phyloP scores from a whole-genome alignment of 257 asterid genomes.

The Nicotiana knightiana region DNA sequence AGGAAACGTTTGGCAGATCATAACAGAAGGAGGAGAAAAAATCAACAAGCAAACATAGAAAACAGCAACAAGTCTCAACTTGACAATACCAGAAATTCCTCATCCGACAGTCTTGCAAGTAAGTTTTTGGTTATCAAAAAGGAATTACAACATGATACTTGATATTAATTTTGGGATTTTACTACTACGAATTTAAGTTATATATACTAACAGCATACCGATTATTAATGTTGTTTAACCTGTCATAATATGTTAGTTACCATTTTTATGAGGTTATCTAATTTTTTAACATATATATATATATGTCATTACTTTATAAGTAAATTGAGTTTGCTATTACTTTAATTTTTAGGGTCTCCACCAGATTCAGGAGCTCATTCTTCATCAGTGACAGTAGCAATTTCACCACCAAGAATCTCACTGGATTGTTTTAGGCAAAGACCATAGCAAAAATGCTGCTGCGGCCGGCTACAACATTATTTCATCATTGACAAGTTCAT shows the following conservation, averaged over 20 bases:
- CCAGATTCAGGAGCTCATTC: conserved; percentile 75
- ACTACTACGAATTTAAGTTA: not conserved
- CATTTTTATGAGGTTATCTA: too few relatives aligned
- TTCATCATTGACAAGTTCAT: conserved; percentile 41
- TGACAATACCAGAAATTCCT: conserved; percentile 40
- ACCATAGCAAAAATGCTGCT: conserved; percentile 23
- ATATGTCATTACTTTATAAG: conserved; percentile 9
- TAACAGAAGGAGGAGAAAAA: conserved; percentile 78
- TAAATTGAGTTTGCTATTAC: not conserved
- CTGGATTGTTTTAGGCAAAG: conserved; percentile 64
- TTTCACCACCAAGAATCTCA: conserved; percentile 82
- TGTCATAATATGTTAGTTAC: not conserved
- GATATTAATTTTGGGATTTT: conserved; percentile 21
- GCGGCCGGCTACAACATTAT: conserved; percentile 28
- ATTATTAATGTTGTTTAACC: not conserved
- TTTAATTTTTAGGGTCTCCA: conserved; percentile 69
- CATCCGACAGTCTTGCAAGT: conserved; percentile 42
- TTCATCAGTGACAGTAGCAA: conserved; percentile 65
- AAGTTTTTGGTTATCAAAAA: conserved; percentile 31
- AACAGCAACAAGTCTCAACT: conserved; percentile 47
- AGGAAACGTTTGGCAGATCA: conserved; percentile 95
- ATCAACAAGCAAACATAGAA: conserved; percentile 43
- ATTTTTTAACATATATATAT: not conserved
- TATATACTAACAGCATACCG: conserved; percentile 15
- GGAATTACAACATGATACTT: not conserved